Percentiles rank a stretch among this genome's conserved stretches.
Conservation (phyloP, 225 moss, liverwort and hornwort genomes). For the Polytrichum formosum region DNA sequence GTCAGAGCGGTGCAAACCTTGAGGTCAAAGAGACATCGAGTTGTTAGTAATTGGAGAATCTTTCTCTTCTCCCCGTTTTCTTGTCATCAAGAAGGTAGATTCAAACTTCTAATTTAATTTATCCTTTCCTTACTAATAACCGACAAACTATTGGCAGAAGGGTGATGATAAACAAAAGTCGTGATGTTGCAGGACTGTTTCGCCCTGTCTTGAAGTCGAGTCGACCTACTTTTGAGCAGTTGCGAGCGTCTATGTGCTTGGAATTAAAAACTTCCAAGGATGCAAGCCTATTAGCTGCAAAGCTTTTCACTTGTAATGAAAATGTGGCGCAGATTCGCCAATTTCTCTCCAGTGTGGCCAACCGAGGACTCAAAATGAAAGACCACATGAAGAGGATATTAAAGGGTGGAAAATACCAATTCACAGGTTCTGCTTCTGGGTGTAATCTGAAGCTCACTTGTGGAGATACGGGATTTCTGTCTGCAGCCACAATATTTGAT, state of each 20-base stretch:
- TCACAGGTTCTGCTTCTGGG: constrained; percentile 19
- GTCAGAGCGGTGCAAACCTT: too few relatives aligned
- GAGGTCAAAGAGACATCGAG: too few relatives aligned
- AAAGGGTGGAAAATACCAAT: constrained; percentile 46
- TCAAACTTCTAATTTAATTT: too few relatives aligned
- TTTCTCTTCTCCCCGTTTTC: too few relatives aligned
- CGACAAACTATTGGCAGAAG: not conserved
- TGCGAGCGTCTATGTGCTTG: constrained; percentile 28
- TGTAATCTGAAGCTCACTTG: constrained; percentile 46
- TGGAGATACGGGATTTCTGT: constrained; percentile 29
- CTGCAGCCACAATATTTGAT: constrained; percentile 16
- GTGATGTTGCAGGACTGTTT: constrained; percentile 39
- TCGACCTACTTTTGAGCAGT: constrained; percentile 37
- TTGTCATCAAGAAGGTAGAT: too few relatives aligned
- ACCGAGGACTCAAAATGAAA: constrained; percentile 59
- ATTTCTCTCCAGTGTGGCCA: constrained; percentile 56
- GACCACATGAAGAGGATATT: constrained; percentile 64
- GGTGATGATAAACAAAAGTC: constrained; percentile 8
- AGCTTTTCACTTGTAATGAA: constrained; percentile 45
- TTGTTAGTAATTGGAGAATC: too few relatives aligned
- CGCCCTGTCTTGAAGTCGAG: constrained; percentile 46
- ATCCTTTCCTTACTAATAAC: constrained; percentile 3
- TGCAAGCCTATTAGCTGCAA: constrained; percentile 45
- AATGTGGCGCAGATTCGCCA: constrained; percentile 44
- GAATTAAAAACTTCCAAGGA: constrained; percentile 27